A percentile compares a stretch with the other conserved stretches of the same genome.
Evolutionary conservation across 192 early-diverging fungal species (phyloP).

Genomic region (Podila verticillata): DNA sequence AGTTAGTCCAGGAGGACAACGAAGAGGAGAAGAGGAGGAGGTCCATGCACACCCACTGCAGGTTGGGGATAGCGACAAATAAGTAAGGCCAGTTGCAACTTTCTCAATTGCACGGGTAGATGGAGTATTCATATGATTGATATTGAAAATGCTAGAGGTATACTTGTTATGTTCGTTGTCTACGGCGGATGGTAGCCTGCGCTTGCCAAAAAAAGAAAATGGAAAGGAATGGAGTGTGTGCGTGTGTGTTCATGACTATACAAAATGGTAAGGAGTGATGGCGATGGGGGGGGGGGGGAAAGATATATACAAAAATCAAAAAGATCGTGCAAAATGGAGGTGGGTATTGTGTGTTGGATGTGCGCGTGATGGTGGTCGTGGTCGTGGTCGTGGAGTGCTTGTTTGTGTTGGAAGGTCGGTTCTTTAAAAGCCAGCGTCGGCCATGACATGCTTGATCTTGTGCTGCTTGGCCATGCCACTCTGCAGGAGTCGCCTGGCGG

Average conservation of each 20-base stretch:
- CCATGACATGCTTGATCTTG: slow-evolving; percentile 42
- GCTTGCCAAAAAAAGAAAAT: too few relatives aligned
- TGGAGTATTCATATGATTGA: too few relatives aligned
- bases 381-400: background rate
- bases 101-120: too few relatives aligned
- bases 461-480: slow-evolving; percentile 44
- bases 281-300: background rate
- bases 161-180: too few relatives aligned
- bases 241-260: slow-evolving; percentile 1
- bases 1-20: too few relatives aligned
- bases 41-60: too few relatives aligned
- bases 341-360: background rate
- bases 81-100: too few relatives aligned
- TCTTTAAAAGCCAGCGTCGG: slow-evolving; percentile 38
- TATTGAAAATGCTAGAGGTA: too few relatives aligned
- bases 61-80: too few relatives aligned
- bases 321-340: background rate
- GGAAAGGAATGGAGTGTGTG: background rate
- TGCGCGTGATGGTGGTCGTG: background rate
- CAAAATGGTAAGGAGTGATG: background rate
- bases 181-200: too few relatives aligned
- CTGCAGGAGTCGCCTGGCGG: slow-evolving; percentile 27
- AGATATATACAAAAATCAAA: background rate
- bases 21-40: too few relatives aligned
- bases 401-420: too few relatives aligned